Conservation (phyloP, 768 basidiomycete genomes). For the Galerina sulciceps region DNA sequence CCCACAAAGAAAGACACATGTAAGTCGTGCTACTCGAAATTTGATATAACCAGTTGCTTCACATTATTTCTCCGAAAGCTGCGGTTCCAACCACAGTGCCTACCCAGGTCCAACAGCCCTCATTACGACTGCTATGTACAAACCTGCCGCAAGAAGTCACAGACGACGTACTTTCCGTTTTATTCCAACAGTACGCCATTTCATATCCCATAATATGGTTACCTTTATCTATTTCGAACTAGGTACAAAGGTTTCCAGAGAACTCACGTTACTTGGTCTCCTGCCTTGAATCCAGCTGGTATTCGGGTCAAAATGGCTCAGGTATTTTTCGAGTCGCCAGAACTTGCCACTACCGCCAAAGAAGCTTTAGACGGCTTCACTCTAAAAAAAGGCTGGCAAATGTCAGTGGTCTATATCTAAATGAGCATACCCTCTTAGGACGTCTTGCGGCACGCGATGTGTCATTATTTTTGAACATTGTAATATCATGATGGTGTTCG, state of each 20-base stretch:
- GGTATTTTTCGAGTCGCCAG: slow-evolving; percentile 75
- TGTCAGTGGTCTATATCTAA: slow-evolving; percentile 76
- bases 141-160: slow-evolving; percentile 93
- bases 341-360: slow-evolving; percentile 77
- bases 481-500: slow-evolving; percentile 20
- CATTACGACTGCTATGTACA: slow-evolving; percentile 71
- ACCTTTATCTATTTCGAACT: slow-evolving; percentile 9
- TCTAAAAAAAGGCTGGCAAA: slow-evolving; percentile 84
- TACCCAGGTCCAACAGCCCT: slow-evolving; percentile 55
- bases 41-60: slow-evolving; percentile 31
- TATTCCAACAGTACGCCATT: slow-evolving; percentile 87
- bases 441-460: slow-evolving; percentile 18
- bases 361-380: slow-evolving; percentile 85
- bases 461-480: slow-evolving; percentile 20
- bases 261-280: slow-evolving; percentile 71
- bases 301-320: slow-evolving; percentile 80
- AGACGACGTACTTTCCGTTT: slow-evolving; percentile 80
- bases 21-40: slow-evolving; percentile 42
- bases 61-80: slow-evolving; percentile 35
- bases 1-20: slow-evolving; percentile 47
- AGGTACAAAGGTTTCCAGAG: slow-evolving; percentile 87
- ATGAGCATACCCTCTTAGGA: slow-evolving; percentile 3
- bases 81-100: slow-evolving; percentile 44
- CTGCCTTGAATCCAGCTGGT: slow-evolving; percentile 66
- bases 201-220: neutral